phyloP scores from a whole-genome alignment of 345 rosid genomes.

The Murraya koenigii region DNA sequence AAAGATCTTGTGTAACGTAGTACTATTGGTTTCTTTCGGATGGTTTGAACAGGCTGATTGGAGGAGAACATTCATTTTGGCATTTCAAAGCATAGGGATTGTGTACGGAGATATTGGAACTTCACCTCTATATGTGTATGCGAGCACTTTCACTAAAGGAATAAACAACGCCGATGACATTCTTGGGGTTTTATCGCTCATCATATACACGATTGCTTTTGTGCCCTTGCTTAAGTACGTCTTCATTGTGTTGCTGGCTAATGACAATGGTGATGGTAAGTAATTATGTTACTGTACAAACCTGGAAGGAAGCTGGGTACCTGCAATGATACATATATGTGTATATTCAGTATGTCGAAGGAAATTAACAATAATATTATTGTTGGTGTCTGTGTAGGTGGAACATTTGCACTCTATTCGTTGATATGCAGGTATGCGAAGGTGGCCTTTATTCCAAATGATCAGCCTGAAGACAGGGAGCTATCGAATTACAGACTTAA shows the following conservation, averaged over 20 bases:
- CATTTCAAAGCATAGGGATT: constrained; percentile 71
- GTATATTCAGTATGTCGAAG: no score
- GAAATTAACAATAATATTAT: no score
- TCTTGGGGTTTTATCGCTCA: constrained; percentile 63
- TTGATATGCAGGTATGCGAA: constrained; percentile 54
- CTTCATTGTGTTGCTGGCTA: constrained; percentile 66
- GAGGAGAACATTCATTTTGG: constrained; percentile 54
- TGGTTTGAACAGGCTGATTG: constrained; percentile 32
- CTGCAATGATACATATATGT: no score
- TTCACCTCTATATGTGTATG: constrained; percentile 67
- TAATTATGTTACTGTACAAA: neutral
- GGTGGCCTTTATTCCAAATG: constrained; percentile 38
- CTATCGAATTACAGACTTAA: constrained; percentile 42
- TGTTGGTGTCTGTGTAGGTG: constrained; percentile 32
- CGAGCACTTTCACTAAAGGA: constrained; percentile 53
- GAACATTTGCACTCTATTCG: constrained; percentile 63
- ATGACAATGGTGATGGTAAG: constrained; percentile 82
- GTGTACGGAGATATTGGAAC: constrained; percentile 83
- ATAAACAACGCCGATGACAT: constrained; percentile 45
- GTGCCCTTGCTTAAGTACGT: constrained; percentile 62
- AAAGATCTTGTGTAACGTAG: no score
- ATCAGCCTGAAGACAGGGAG: constrained; percentile 42
- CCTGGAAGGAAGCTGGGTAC: no score
- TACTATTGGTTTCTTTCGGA: no score
- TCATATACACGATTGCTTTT: constrained; percentile 57